phyloP scores from a whole-genome alignment of 2,329 filamentous ascomycete species.

The Aspergillus sp. region DNA sequence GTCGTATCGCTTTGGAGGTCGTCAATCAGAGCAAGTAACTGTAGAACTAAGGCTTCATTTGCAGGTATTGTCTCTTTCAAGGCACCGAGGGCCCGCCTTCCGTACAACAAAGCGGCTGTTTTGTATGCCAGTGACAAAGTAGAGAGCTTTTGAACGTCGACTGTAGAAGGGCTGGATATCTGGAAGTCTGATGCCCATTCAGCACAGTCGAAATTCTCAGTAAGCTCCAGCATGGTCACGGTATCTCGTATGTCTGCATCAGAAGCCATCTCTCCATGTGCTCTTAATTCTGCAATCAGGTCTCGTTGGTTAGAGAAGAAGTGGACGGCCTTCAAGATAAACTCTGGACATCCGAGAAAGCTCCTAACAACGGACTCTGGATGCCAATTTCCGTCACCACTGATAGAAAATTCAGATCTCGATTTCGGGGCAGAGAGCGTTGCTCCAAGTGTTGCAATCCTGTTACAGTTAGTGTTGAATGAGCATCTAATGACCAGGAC shows the following conservation, averaged over 20 bases:
- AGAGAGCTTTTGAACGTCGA: not conserved
- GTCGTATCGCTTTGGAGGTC: slow-evolving; percentile 23
- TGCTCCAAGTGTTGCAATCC: slow-evolving; percentile 35
- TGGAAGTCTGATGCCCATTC: slow-evolving; percentile 25
- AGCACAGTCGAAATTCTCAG: slow-evolving; percentile 25
- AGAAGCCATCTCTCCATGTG: not conserved
- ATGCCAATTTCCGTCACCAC: slow-evolving; percentile 11
- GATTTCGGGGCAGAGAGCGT: slow-evolving; percentile 31
- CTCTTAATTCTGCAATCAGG: slow-evolving; percentile 11
- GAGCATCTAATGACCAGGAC: not conserved
- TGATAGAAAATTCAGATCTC: slow-evolving; percentile 20
- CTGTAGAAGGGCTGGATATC: not conserved
- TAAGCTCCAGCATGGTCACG: slow-evolving; percentile 18
- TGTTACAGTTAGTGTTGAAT: slow-evolving; percentile 3
- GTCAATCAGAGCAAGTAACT: slow-evolving; percentile 26
- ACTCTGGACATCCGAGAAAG: slow-evolving; percentile 37
- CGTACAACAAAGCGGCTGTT: slow-evolving; percentile 24
- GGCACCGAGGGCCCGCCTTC: slow-evolving; percentile 27
- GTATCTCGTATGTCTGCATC: slow-evolving; percentile 3
- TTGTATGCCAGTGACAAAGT: not conserved
- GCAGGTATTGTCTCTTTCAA: not conserved
- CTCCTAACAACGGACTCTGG: slow-evolving; percentile 32
- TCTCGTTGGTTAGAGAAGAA: slow-evolving; percentile 28
- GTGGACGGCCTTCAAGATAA: slow-evolving; percentile 29
- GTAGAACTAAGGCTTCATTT: slow-evolving; percentile 19